Base-by-base conservation (phyloP, 2,329 filamentous ascomycete genomes). In the Eurotiales sp. region DNA sequence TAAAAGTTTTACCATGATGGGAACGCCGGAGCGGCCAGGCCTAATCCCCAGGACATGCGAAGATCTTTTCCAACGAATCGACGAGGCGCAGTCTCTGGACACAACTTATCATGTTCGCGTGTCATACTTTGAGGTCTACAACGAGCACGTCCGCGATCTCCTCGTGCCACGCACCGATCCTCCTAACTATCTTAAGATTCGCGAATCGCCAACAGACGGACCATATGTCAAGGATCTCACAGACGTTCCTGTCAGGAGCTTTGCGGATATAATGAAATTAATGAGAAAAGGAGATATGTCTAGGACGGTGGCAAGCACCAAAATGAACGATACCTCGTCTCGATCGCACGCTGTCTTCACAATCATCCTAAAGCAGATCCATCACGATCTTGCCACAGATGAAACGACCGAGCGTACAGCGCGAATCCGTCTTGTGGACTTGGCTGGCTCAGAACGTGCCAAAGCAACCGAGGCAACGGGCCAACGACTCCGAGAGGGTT, bases 1-100 rank as follows among this genome's bases (percentile, higher is more conserved):
- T 46, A 99, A 99, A 76, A 95, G 89, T 67, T 99, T 97, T 73
- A 96, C 93, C 37, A 99, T 86, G 83, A 99, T 99, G 93, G 93
- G 93, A 39, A 85, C 80, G 2, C 76, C 85, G 5, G 87, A 93
- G 25, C 83, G 95, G 59, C 90, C 90, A 0, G 93, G 93, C 4
- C 78, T 99, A 50, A 99, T 99, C 58, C 93, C 93, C 7, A 83
- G 91, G 46, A 99, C 93, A 8, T 99, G 93, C 70, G 87, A 96
- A 69, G 93, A 96, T 70, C 79, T 99, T 46, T 99, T 99, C 67
- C 85, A 96, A 74, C 84, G 93, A 50, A 96, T 99, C 66, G 86
- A 92, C 58, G 82, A 84, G 39, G 85, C 88, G 59, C 87, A 95
- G 63, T 87, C 87, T 41, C 87, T 90, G 49, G 95, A 93, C 70